Evolutionary conservation across 1,284 basidiomycete species (phyloP).

Genomic region (Trichosporon inkin): DNA sequence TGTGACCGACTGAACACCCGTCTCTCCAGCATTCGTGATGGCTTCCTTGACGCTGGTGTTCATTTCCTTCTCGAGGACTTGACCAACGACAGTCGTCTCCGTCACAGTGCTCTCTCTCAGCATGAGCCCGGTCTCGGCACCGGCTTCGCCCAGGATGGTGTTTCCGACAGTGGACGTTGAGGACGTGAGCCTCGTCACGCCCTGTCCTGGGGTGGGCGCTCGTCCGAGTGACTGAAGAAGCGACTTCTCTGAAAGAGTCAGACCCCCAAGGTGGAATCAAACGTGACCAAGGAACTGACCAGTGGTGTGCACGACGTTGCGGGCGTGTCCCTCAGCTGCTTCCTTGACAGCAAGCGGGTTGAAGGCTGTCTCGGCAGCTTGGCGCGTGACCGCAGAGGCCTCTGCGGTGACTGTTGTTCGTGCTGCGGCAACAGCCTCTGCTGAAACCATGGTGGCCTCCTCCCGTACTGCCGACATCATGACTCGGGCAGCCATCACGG

Average conservation of each 20-base stretch:
- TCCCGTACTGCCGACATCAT: constrained; percentile 42
- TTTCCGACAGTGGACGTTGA: constrained; percentile 12
- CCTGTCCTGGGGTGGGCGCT: background rate
- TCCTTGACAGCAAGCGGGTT: constrained; percentile 38
- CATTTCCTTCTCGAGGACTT: constrained; percentile 34
- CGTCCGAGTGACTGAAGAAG: constrained; percentile 3
- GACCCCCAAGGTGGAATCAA: background rate
- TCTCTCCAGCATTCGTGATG: constrained; percentile 41
- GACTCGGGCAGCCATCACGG: constrained; percentile 23
- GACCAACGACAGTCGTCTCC: constrained; percentile 24
- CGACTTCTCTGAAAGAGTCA: constrained; percentile 6
- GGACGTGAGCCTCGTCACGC: constrained; percentile 9
- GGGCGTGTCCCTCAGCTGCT: constrained; percentile 34
- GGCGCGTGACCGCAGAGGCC: constrained; percentile 24
- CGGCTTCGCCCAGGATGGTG: constrained; percentile 9
- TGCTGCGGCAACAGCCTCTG: constrained; percentile 19
- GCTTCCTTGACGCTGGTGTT: constrained; percentile 36
- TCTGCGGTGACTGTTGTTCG: constrained; percentile 30
- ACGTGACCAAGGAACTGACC: background rate
- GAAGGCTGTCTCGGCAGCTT: constrained; percentile 26
- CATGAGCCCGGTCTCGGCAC: constrained; percentile 6
- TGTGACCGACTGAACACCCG: constrained; percentile 38
- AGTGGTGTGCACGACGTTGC: constrained; percentile 24
- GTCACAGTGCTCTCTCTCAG: constrained; percentile 22
- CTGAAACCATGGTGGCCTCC: constrained; percentile 30